Conservation (phyloP, 371 early-diverging fungal species). For the Lichtheimia ornata region DNA sequence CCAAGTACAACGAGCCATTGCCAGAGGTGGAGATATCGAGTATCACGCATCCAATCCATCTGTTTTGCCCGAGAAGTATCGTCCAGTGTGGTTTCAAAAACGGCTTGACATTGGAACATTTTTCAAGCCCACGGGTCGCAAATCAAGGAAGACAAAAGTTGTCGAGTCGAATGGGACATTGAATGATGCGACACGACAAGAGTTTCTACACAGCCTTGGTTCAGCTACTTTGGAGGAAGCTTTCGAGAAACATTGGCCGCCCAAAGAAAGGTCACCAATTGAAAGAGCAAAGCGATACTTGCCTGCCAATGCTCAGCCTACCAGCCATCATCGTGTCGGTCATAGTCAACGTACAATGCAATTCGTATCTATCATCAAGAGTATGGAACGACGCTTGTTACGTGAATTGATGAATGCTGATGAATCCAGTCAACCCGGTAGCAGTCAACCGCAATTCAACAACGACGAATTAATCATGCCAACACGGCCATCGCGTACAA, state of each 20-base stretch:
- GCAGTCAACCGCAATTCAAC: no score
- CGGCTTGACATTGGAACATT: conserved; percentile 30
- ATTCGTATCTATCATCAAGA: conserved; percentile 18
- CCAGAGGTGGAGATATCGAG: conserved; percentile 15
- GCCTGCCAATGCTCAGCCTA: conserved; percentile 17
- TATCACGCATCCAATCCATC: conserved; percentile 30
- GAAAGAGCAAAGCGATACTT: conserved; percentile 17
- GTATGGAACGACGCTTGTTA: conserved; percentile 40
- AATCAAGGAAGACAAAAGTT: neutral
- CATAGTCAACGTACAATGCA: conserved; percentile 31
- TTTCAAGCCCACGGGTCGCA: conserved; percentile 3
- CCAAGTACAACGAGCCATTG: conserved; percentile 55
- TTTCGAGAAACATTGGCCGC: conserved; percentile 24
- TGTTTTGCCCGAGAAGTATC: conserved; percentile 49
- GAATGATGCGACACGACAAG: conserved; percentile 5
- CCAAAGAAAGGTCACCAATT: neutral
- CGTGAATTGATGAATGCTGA: conserved; percentile 4
- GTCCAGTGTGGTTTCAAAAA: conserved; percentile 44
- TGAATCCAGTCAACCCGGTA: no score
- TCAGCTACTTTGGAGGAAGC: conserved; percentile 15
- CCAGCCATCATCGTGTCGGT: conserved; percentile 14
- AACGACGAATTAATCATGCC: no score
- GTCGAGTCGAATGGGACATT: conserved; percentile 21
- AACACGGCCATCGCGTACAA: no score
- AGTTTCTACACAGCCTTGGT: conserved; percentile 12